Percentiles rank a stretch among this genome's conserved stretches.
These are phyloP conservation scores for Annulohypoxylon stygium DNA, from an alignment of 495 filamentous ascomycete species.

Conservation along the genomic window DNA sequence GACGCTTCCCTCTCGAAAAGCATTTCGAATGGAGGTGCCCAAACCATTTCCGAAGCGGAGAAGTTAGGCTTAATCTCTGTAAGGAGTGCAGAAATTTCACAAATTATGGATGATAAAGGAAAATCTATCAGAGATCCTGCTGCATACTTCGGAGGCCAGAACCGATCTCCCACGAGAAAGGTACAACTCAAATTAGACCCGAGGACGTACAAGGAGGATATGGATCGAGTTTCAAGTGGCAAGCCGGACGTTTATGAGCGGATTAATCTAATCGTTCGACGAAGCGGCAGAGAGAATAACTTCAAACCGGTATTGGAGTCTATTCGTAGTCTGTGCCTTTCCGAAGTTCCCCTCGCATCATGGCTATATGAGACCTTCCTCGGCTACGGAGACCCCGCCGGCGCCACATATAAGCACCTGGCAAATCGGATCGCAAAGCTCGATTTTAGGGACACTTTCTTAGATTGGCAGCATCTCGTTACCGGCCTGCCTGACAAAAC, in stretches of 20 bases:
- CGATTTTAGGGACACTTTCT: conserved; percentile 93
- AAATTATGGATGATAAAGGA: conserved; percentile 90
- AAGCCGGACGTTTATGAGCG: conserved; percentile 83
- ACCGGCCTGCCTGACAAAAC: conserved; percentile 87
- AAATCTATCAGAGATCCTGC: conserved; percentile 73
- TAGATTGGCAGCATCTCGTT: conserved; percentile 94
- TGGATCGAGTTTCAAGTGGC: conserved; percentile 70
- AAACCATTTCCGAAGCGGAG: conserved; percentile 65
- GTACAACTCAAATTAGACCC: conserved; percentile 87
- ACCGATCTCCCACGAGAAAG: conserved; percentile 68
- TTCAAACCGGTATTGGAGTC: conserved; percentile 95
- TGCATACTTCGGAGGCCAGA: conserved; percentile 59
- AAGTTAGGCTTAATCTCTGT: conserved; percentile 76
- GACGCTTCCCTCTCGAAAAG: conserved; percentile 67
- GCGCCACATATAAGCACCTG: conserved; percentile 86
- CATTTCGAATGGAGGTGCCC: conserved; percentile 66
- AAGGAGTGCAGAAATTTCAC: conserved; percentile 86
- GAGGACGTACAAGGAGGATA: conserved; percentile 82
- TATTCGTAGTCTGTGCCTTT: conserved; percentile 86
- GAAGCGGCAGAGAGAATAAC: conserved; percentile 93
- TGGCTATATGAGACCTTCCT: conserved; percentile 98
- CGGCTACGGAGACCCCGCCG: conserved; percentile 91
- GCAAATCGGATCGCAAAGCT: conserved; percentile 80
- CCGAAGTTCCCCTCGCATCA: conserved; percentile 85
- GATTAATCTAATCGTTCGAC: conserved; percentile 88